Base-by-base conservation (phyloP, 1,284 basidiomycete species). In the Puccinia polysora region DNA sequence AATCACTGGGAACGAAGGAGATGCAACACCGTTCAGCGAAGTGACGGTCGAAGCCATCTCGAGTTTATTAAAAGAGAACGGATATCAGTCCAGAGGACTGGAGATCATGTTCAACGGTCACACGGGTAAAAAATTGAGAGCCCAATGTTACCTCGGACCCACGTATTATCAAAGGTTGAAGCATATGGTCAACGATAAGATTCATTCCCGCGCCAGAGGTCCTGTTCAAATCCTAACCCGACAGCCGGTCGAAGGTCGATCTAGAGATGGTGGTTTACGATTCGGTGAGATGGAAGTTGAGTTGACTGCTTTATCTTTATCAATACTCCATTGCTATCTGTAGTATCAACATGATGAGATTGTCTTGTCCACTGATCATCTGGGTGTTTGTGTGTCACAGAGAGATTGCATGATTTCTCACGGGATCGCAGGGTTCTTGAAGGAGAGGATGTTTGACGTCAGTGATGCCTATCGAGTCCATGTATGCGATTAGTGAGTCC, bases 141-240 rank as follows among this genome's bases (percentile, higher is more conserved):
- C 96, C 20, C 96, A 99, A 80, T 88, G 97, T 15, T 99, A 97
- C 82, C 87, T 99, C 75, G 96, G 96, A 3, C 95, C 95, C 12
- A 99, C 96, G 1, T 99, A 99, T 81, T 99, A 99, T 81, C 95
- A 98, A 81, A 89, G 95, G 65, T 84, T 99, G 76, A 99, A 99
- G 83, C 95, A 99, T 82, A 99, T 99, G 95, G 95, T 99, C 64
- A 94, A 97, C 80, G 95, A 99, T 83, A 99, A 99, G 84, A 99
- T 98, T 75, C 95, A 99, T 82, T 95, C 94, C 30, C 87, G 95
- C 76, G 96, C 96, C 15, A 83, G 96, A 80, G 96, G 96, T 18
- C 96, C 96, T 4, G 90, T 98, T 8, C 96, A 98, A 81, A 98
- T 98, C 78, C 82, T 99, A 77, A 98, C 95, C 23, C 84, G 96